These are phyloP conservation scores for Prunus armeniaca DNA, from an alignment of 306 rosid species.

Conservation along the genomic window DNA sequence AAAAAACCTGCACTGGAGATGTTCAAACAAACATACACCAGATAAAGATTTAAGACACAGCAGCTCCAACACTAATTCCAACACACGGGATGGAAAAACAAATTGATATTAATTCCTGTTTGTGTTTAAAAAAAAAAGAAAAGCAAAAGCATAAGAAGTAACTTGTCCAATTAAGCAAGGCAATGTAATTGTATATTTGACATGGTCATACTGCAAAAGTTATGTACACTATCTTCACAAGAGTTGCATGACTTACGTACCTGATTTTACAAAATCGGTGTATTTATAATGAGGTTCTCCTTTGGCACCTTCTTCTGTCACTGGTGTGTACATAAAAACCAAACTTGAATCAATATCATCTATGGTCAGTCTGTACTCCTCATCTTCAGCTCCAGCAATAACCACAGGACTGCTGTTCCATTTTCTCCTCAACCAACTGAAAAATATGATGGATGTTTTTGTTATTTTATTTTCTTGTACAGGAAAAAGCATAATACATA, in stretches of 20 bases:
- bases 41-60: neutral
- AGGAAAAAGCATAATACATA: slow-evolving; percentile 14
- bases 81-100: neutral
- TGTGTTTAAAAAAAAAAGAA: neutral
- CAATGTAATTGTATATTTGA: neutral
- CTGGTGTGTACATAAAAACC: slow-evolving; percentile 98
- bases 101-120: neutral
- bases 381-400: slow-evolving; percentile 91
- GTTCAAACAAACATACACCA: neutral
- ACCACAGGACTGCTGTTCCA: slow-evolving; percentile 95
- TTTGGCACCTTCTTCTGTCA: slow-evolving; percentile 88
- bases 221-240: neutral
- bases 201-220: neutral
- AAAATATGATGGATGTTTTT: slow-evolving; percentile 21
- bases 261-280: slow-evolving; percentile 91
- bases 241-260: slow-evolving; percentile 31
- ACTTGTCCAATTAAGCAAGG: slow-evolving; percentile 5
- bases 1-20: neutral
- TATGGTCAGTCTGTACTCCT: slow-evolving; percentile 65
- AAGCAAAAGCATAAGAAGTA: neutral
- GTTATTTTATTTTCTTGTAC: slow-evolving; percentile 17
- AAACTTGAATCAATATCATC: slow-evolving; percentile 93
- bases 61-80: neutral
- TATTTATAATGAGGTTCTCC: slow-evolving; percentile 96
- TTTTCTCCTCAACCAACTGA: slow-evolving; percentile 95